Conservation (phyloP, 495 filamentous ascomycete species). For the Podospora tetraspora region DNA sequence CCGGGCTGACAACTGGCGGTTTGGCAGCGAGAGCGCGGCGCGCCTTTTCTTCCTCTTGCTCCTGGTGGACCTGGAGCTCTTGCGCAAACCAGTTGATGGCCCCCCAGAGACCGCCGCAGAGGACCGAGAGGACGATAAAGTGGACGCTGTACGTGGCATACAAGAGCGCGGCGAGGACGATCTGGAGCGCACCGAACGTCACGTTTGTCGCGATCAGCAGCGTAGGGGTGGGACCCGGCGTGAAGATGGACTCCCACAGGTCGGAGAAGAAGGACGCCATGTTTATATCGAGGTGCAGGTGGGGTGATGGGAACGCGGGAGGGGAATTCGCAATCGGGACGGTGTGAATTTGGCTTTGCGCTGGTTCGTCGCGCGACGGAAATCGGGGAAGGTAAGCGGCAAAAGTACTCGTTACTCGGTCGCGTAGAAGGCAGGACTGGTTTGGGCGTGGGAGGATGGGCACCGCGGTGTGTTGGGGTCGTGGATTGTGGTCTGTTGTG, state of each 20-base stretch:
- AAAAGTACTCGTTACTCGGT: constrained; percentile 1
- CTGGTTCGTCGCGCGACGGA: not conserved
- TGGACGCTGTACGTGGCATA: constrained; percentile 81
- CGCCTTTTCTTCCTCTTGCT: constrained; percentile 57
- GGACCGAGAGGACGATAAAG: constrained; percentile 71
- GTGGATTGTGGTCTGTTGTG: not conserved
- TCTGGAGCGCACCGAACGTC: constrained; percentile 78
- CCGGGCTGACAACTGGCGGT: constrained; percentile 19
- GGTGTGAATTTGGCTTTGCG: not conserved
- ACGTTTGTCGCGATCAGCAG: constrained; percentile 87
- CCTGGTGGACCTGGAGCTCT: constrained; percentile 65
- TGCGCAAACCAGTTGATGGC: constrained; percentile 93
- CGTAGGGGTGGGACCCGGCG: constrained; percentile 78
- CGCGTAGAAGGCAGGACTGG: not conserved
- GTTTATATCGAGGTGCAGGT: constrained; percentile 14
- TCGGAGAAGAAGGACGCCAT: constrained; percentile 80
- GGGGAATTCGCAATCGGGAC: constrained; percentile 3
- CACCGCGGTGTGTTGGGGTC: not conserved
- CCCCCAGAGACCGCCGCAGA: constrained; percentile 81
- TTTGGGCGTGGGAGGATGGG: not conserved
- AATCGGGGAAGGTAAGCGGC: not conserved
- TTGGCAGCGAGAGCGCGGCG: constrained; percentile 33
- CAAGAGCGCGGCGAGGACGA: constrained; percentile 69
- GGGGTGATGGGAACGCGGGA: not conserved
- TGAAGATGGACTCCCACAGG: constrained; percentile 89